These are phyloP conservation scores for Aeschynomene evenia DNA, from an alignment of 306 rosid species.

Conservation along the genomic window DNA sequence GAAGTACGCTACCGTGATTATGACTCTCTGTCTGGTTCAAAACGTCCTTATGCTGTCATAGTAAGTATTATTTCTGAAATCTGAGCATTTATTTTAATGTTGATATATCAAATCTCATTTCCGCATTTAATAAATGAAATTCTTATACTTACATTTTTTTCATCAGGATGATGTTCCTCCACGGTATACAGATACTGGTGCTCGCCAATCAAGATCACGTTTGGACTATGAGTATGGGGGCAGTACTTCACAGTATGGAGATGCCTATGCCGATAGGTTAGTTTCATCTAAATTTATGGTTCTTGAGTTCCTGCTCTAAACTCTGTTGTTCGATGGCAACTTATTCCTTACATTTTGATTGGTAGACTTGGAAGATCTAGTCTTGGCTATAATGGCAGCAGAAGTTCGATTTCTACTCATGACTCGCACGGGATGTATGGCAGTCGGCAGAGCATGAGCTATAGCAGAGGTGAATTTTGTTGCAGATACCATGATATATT, in stretches of 20 bases:
- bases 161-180: slow-evolving; percentile 82
- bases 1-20: slow-evolving; percentile 77
- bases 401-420: slow-evolving; percentile 66
- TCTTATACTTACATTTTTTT: not conserved
- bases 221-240: slow-evolving; percentile 81
- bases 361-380: slow-evolving; percentile 73
- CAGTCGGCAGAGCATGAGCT: slow-evolving; percentile 65
- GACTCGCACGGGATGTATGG: slow-evolving; percentile 69
- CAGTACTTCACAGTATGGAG: slow-evolving; percentile 72
- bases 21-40: slow-evolving; percentile 72
- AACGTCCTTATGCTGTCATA: slow-evolving; percentile 74
- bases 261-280: slow-evolving; percentile 81
- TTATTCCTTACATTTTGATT: slow-evolving; percentile 25
- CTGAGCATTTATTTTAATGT: not conserved
- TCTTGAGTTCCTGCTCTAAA: not conserved
- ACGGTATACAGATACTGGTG: slow-evolving; percentile 63
- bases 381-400: slow-evolving; percentile 65
- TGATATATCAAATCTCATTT: slow-evolving; percentile 1
- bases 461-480: slow-evolving; percentile 53
- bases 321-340: not conserved
- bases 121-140: not conserved
- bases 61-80: slow-evolving; percentile 40
- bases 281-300: slow-evolving; percentile 18
- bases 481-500: slow-evolving; percentile 24
- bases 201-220: slow-evolving; percentile 85